Evolutionary conservation across 73 alveolate species (phyloP), one percentile per base, ranked within the genome.

Genomic region (Paramecium octaurelia): DNA sequence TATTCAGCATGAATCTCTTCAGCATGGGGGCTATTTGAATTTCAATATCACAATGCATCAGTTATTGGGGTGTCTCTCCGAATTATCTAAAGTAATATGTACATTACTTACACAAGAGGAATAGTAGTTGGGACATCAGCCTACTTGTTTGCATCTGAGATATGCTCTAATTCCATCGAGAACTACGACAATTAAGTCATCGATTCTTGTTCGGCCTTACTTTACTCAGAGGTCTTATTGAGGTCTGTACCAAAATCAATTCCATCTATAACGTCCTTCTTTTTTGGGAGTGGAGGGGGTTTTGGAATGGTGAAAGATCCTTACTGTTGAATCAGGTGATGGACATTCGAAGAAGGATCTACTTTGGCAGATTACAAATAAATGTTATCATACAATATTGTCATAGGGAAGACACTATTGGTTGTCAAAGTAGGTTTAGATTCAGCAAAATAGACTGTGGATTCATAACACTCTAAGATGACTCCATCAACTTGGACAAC

Each of bases 241-340:
- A 54, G 0, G 7, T 54, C 69, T n/a, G 69, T 54, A 2, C 34
- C 34, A 48, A 80, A 80, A 80, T 80, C 91, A 31, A 80, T 80
- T 44, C 91, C 91, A 80, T 80, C 91, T 0, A 80, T 42, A 21
- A 44, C 34, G 46, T 80, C 91, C 75, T 44, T 80, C 21, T 46
- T 44, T 48, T 80, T 80, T 10, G 91, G 91, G 5, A 80, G 44
- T 3, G 91, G 91, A 12, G 91, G 91, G 1, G 91, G 91, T 80
- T 80, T 80, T n/a, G 91, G 91, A 24, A 80, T 80, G 20, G 36
- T 42, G 12, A 29, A 73, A 4, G 60, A 23, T 31, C 31, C 34
- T 44, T 40, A 8, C 0, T 20, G 5, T 80, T 24, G 21, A 3
- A 80, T 20, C 4, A 80, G 18, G 20, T 80, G 44, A 43, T 44